Evolutionary conservation across 176 grass and related monocot genomes (phyloP).

Genomic region (Chloris gayana): DNA sequence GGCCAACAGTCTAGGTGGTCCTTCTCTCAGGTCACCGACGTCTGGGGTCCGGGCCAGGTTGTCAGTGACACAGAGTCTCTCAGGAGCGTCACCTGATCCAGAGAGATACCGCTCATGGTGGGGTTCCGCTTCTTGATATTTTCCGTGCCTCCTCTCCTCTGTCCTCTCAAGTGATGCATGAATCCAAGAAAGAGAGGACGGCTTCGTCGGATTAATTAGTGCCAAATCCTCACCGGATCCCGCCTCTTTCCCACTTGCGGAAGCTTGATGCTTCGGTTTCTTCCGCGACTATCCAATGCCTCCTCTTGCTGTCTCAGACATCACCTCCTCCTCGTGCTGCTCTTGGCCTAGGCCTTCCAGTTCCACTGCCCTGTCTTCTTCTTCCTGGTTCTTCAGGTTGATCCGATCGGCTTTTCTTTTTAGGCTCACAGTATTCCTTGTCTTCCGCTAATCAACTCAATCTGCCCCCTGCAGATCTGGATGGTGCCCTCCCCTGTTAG

Average conservation of each 20-base stretch:
- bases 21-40: too few relatives aligned
- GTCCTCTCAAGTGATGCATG: too few relatives aligned
- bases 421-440: too few relatives aligned
- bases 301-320: neutral
- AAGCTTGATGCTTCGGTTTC: constrained; percentile 17
- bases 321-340: neutral
- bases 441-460: neutral
- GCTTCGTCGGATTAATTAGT: neutral
- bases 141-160: too few relatives aligned
- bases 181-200: neutral
- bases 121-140: too few relatives aligned
- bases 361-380: neutral
- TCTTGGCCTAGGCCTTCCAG: neutral
- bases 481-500: neutral
- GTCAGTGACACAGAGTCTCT: too few relatives aligned
- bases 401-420: neutral
- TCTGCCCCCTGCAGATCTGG: constrained; percentile 3
- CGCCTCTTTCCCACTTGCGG: constrained; percentile 8
- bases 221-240: neutral
- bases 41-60: too few relatives aligned
- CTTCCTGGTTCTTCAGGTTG: constrained; percentile 2
- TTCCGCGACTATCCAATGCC: neutral
- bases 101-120: too few relatives aligned
- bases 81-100: too few relatives aligned
- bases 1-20: too few relatives aligned